Conservation (phyloP, 2,329 filamentous ascomycete genomes). For the Thelonectria rubi region DNA sequence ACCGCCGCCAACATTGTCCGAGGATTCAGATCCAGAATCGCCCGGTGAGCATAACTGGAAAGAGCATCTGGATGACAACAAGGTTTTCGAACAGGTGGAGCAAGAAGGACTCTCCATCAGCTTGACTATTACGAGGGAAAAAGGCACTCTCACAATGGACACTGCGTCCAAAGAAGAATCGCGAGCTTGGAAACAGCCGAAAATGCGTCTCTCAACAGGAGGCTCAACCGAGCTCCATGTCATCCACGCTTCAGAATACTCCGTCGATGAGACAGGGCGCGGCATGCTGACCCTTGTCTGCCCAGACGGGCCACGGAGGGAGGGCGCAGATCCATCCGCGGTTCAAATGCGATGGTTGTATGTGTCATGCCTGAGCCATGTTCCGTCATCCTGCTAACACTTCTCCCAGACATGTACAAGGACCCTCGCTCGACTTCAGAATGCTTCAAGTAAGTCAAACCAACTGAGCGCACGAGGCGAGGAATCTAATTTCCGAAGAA, state of each 20-base stretch:
- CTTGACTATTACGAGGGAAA: not conserved
- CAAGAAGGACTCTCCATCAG: not conserved
- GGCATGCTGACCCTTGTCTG: not conserved
- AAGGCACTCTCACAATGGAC: not conserved
- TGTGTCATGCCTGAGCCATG: not conserved
- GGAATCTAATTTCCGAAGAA: not conserved
- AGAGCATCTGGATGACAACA: not conserved
- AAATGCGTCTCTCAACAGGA: not conserved
- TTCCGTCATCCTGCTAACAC: not conserved
- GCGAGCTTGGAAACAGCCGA: conserved; percentile 3
- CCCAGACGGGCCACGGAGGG: conserved; percentile 1
- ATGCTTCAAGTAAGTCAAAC: not conserved
- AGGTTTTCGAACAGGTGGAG: not conserved
- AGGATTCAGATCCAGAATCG: not conserved
- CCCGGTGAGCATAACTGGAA: not conserved
- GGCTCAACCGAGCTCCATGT: not conserved
- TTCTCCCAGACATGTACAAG: not conserved
- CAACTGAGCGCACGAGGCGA: no score
- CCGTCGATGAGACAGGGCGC: not conserved
- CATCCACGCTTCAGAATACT: not conserved
- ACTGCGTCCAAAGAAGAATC: not conserved
- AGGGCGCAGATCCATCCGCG: not conserved
- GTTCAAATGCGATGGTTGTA: conserved; percentile 7
- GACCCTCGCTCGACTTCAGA: not conserved
- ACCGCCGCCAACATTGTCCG: not conserved